A percentile compares a stretch with the other conserved stretches of the same genome.
Conservation (phyloP, 257 asterid species). For the Rauvolfia tetraphylla region DNA sequence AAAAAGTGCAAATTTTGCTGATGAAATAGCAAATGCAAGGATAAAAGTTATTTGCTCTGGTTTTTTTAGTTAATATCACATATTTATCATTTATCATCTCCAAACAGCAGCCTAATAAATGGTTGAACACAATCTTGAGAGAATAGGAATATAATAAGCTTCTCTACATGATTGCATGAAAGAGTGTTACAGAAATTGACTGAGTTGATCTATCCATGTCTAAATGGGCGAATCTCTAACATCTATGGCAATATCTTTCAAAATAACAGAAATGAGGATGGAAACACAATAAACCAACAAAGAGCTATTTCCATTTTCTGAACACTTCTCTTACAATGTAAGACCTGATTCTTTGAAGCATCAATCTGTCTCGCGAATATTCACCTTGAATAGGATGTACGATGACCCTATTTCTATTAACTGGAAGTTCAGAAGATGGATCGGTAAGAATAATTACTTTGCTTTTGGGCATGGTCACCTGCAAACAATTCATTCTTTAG, state of each 20-base stretch:
- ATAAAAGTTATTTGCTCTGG: neutral
- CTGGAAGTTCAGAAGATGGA: conserved; percentile 61
- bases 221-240: neutral
- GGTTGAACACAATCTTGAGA: conserved; percentile 1
- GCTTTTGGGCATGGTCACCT: conserved; percentile 80
- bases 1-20: neutral
- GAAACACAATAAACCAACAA: conserved; percentile 18
- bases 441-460: conserved; percentile 69
- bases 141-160: neutral
- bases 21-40: neutral
- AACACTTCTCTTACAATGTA: conserved; percentile 89
- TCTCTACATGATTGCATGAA: neutral
- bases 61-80: neutral
- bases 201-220: neutral
- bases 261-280: neutral
- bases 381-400: conserved; percentile 90
- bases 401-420: conserved; percentile 58
- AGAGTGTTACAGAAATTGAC: neutral
- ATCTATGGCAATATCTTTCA: neutral
- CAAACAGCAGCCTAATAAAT: neutral
- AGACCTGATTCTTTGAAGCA: conserved; percentile 99
- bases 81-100: neutral
- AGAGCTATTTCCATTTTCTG: conserved; percentile 28
- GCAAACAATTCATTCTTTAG: conserved; percentile 25
- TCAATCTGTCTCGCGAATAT: conserved; percentile 98